phyloP scores from a whole-genome alignment of 768 basidiomycete species.

The Tricholoma saponaceum region DNA sequence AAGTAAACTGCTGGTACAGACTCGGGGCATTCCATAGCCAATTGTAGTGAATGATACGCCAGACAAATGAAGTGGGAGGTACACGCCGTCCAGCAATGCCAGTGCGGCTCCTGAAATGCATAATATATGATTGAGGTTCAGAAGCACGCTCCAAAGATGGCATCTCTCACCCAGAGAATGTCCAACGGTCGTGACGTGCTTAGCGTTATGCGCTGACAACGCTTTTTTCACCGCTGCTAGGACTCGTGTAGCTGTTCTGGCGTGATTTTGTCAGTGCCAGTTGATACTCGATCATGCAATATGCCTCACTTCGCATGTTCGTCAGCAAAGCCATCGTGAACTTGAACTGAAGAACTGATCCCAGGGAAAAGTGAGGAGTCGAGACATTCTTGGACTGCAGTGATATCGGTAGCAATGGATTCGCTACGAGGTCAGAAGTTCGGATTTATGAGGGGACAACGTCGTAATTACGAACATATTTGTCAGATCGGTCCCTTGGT shows the following conservation, averaged over 20 bases:
- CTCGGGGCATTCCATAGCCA: conserved; percentile 41
- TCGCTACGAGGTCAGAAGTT: neutral
- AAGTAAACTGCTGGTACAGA: conserved; percentile 24
- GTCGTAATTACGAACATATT: conserved; percentile 25
- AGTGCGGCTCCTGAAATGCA: conserved; percentile 43
- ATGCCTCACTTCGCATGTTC: conserved; percentile 39
- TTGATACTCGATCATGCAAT: too few species aligned
- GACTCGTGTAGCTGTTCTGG: conserved; percentile 37
- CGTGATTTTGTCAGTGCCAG: neutral
- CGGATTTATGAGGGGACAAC: neutral
- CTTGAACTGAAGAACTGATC: conserved; percentile 33
- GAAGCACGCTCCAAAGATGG: neutral
- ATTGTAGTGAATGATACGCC: conserved; percentile 31
- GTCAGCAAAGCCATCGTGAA: conserved; percentile 43
- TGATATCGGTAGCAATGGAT: conserved; percentile 34
- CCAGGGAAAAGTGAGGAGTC: conserved; percentile 47
- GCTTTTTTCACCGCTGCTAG: conserved; percentile 36
- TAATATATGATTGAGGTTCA: neutral
- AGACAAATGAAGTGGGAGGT: conserved; percentile 46
- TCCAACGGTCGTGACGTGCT: conserved; percentile 39
- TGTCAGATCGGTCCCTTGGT: conserved; percentile 38
- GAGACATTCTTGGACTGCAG: conserved; percentile 31
- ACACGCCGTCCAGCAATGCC: conserved; percentile 52
- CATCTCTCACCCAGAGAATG: conserved; percentile 35
- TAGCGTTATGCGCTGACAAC: conserved; percentile 31